These are phyloP conservation scores for Fusarium brevicatenulatum DNA, from an alignment of 2,329 filamentous ascomycete species.

Conservation along the genomic window DNA sequence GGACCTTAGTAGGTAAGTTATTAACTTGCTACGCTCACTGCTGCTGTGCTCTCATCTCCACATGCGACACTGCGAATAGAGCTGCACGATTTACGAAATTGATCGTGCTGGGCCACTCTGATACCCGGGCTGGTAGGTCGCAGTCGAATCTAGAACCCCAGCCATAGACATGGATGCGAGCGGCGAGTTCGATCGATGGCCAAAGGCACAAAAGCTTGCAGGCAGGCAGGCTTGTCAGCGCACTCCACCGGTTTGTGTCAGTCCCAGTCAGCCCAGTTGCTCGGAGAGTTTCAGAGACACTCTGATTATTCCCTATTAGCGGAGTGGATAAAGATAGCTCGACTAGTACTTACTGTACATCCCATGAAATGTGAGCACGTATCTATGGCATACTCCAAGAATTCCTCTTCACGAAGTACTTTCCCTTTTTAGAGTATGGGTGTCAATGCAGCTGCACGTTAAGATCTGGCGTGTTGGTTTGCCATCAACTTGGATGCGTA, in stretches of 20 bases:
- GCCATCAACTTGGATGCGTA: constrained; percentile 15
- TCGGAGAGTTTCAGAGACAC: constrained; percentile 13
- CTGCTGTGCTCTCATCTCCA: background rate
- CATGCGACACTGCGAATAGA: background rate
- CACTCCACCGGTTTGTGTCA: constrained; percentile 28
- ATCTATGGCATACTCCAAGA: background rate
- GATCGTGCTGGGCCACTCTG: background rate
- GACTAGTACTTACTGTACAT: background rate
- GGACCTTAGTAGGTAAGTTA: background rate
- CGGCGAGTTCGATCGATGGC: background rate
- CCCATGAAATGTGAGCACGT: background rate
- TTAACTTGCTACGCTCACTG: background rate
- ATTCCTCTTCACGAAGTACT: constrained; percentile 21
- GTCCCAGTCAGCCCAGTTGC: background rate
- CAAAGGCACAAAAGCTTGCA: background rate
- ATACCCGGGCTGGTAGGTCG: background rate
- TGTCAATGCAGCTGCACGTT: constrained; percentile 30
- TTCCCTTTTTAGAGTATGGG: constrained; percentile 25
- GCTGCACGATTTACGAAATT: background rate
- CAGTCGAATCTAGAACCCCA: constrained; percentile 12
- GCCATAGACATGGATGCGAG: constrained; percentile 15
- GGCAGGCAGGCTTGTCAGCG: background rate
- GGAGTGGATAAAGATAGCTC: constrained; percentile 7
- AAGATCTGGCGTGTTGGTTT: constrained; percentile 19
- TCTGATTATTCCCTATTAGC: background rate